Evolutionary conservation across 2,329 filamentous ascomycete species (phyloP).

Genomic region (Malbranchea zuffiana): DNA sequence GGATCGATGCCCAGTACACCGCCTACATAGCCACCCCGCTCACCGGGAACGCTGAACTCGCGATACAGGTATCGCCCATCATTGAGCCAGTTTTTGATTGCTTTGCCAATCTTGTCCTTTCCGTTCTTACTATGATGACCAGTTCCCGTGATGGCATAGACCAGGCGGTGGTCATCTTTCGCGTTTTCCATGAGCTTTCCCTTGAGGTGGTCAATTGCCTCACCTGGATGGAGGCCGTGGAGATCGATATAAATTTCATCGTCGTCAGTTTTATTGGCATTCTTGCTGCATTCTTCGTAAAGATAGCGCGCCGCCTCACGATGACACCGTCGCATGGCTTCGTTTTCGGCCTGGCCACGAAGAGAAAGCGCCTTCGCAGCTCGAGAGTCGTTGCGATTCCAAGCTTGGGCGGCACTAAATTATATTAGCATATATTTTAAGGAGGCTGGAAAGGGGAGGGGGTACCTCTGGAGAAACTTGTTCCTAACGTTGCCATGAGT

Average conservation of each 20-base stretch:
- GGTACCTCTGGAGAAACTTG: slow-evolving; percentile 85
- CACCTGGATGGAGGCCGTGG: slow-evolving; percentile 96
- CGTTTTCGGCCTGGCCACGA: slow-evolving; percentile 91
- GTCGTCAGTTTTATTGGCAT: slow-evolving; percentile 35
- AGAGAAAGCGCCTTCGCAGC: slow-evolving; percentile 91
- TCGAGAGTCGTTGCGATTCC: slow-evolving; percentile 94
- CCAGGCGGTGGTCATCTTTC: slow-evolving; percentile 54
- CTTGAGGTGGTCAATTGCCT: slow-evolving; percentile 89
- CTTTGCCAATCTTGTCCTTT: slow-evolving; percentile 96
- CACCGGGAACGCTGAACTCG: slow-evolving; percentile 93
- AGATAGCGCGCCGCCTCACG: slow-evolving; percentile 83
- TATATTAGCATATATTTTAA: background rate
- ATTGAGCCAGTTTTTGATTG: slow-evolving; percentile 78
- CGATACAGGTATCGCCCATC: slow-evolving; percentile 94
- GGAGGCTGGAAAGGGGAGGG: slow-evolving; percentile 10
- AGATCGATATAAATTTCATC: slow-evolving; percentile 86
- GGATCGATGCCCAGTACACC: slow-evolving; percentile 56
- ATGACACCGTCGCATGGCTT: slow-evolving; percentile 93
- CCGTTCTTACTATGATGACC: slow-evolving; percentile 97
- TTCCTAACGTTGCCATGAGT: slow-evolving; percentile 94
- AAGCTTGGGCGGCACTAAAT: slow-evolving; percentile 80
- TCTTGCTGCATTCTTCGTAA: slow-evolving; percentile 86
- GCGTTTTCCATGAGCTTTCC: slow-evolving; percentile 75
- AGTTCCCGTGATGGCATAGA: slow-evolving; percentile 94
- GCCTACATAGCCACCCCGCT: slow-evolving; percentile 64